These are phyloP conservation scores for Cercospora brassicicola DNA, from an alignment of 2,329 filamentous ascomycete genomes.

Conservation along the genomic window DNA sequence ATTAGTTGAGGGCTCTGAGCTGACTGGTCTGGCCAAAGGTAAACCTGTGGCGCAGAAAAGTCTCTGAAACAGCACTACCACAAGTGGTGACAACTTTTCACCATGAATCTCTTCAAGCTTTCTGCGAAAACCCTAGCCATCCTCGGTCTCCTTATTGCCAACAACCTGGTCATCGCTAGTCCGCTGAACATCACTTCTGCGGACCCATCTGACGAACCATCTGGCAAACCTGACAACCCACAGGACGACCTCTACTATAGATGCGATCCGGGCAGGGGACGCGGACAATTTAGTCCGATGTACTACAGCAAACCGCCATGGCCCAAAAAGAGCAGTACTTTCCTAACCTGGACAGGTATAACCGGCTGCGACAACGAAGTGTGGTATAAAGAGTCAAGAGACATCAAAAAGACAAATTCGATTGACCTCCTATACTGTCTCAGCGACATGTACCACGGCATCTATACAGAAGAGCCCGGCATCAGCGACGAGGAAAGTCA, in stretches of 20 bases:
- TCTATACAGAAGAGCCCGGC: background rate
- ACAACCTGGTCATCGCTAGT: background rate
- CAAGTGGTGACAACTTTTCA: background rate
- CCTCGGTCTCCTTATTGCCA: background rate
- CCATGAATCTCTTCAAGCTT: background rate
- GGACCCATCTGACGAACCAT: background rate
- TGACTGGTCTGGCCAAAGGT: background rate
- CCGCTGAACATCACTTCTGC: background rate
- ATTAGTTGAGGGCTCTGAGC: no score
- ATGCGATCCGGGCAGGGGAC: background rate
- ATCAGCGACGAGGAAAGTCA: background rate
- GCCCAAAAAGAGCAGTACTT: no score
- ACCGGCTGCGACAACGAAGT: background rate
- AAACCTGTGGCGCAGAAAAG: background rate
- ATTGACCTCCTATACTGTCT: background rate
- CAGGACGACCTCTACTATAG: background rate
- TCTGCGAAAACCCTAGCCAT: background rate
- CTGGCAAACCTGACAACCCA: background rate
- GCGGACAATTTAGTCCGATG: background rate
- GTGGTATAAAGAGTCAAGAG: background rate
- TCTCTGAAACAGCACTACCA: background rate
- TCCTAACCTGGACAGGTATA: no score
- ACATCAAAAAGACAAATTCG: background rate
- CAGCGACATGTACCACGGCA: background rate
- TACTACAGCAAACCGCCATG: background rate